These are phyloP conservation scores for Austroboletus novae-zelandiae DNA, from an alignment of 1,284 basidiomycete genomes.

Conservation along the genomic window DNA sequence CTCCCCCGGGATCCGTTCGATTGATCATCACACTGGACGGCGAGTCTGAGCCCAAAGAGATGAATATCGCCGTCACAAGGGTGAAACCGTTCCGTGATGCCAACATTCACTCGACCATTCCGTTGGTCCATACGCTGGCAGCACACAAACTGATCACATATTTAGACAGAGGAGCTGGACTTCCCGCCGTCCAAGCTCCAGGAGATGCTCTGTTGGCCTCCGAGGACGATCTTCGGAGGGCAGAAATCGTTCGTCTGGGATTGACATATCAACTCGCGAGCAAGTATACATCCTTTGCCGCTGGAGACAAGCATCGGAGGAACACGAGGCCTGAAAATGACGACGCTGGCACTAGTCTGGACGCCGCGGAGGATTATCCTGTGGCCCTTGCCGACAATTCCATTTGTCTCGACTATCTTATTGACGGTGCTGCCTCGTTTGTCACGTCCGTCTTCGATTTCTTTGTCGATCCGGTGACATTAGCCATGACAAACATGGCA, in stretches of 20 bases:
- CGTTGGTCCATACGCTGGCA: constrained; percentile 52
- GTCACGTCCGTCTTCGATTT: constrained; percentile 18
- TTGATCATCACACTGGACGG: constrained; percentile 39
- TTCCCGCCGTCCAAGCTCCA: constrained; percentile 24
- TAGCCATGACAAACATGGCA: not conserved
- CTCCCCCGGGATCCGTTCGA: constrained; percentile 39
- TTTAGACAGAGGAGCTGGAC: constrained; percentile 36
- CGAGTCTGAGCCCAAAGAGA: constrained; percentile 29
- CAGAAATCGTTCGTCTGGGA: constrained; percentile 48
- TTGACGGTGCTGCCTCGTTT: constrained; percentile 15
- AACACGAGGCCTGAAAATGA: not conserved
- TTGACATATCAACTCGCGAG: constrained; percentile 51
- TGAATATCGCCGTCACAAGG: constrained; percentile 37
- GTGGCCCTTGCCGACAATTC: not conserved
- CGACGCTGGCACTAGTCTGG: not conserved
- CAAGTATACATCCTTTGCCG: constrained; percentile 55
- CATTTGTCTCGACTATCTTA: constrained; percentile 18
- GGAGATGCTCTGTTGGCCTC: constrained; percentile 23
- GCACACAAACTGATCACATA: constrained; percentile 51
- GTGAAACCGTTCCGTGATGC: constrained; percentile 35
- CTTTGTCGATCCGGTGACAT: not conserved
- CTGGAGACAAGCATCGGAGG: constrained; percentile 25
- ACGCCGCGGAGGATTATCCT: not conserved
- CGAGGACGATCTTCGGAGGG: constrained; percentile 38
- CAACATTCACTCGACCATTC: constrained; percentile 25